Percentiles rank a stretch among this genome's conserved stretches.
Evolutionary conservation across 257 asterid genomes (phyloP).

Genomic region (Prunella vulgaris): DNA sequence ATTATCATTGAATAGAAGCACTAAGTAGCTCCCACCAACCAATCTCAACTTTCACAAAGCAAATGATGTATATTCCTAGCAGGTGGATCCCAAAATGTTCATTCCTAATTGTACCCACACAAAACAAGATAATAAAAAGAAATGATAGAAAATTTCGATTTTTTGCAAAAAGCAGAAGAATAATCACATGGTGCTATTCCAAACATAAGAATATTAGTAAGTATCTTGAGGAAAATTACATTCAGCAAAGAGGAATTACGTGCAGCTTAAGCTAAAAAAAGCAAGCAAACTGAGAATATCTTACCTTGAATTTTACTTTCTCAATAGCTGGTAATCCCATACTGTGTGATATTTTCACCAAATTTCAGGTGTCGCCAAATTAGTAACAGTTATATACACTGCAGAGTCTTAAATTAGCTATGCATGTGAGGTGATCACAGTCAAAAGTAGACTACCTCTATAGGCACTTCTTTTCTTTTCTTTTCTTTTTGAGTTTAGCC

Average conservation of each 20-base stretch:
- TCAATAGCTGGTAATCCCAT: neutral
- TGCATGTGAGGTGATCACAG: constrained; percentile 17
- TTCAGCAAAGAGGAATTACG: neutral
- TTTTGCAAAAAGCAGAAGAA: neutral
- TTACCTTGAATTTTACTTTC: neutral
- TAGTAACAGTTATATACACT: constrained; percentile 21
- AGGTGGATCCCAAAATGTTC: constrained; percentile 1
- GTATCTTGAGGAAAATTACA: neutral
- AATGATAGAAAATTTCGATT: neutral
- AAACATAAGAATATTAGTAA: neutral
- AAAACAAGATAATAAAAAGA: neutral
- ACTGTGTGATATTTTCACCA: constrained; percentile 6
- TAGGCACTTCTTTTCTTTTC: constrained; percentile 6
- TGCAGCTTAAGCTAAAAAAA: neutral
- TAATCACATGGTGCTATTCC: neutral
- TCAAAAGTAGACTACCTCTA: constrained; percentile 12
- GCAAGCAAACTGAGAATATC: neutral
- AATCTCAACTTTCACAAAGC: neutral
- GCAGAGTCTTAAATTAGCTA: constrained; percentile 16
- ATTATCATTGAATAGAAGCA: neutral
- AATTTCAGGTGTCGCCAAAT: constrained; percentile 11
- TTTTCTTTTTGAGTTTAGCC: constrained; percentile 22
- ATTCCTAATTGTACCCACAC: constrained; percentile 4
- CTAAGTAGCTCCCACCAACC: constrained; percentile 9
- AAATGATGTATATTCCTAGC: constrained; percentile 3